Evolutionary conservation across 2,329 filamentous ascomycete genomes (phyloP), one percentile per base, ranked within the genome.

Genomic region (Periglandula ipomoeae): DNA sequence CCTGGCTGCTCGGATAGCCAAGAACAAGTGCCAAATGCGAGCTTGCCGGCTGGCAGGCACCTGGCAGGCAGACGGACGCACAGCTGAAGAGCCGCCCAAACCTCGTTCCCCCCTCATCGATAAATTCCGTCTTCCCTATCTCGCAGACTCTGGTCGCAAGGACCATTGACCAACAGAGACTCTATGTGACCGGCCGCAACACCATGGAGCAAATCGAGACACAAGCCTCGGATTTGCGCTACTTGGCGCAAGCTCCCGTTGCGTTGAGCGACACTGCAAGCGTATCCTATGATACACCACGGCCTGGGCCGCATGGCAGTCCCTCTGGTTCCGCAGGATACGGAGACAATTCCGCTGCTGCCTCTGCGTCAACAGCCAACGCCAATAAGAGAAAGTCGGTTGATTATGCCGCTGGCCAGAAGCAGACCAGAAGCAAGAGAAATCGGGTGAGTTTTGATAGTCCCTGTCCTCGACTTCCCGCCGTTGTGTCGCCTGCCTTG

Each of bases 351-450:
- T 73, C 72, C 72, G 70, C 72, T 43, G 56, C 27, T 26, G 39
- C n/a, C 32, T n/a, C 19, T 19, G 39, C 17, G 10, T 44, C 49
- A 10, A 20, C 26, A 9, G 8, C 52, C 48, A 59, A 53, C 52
- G 53, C 55, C 55, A 64, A 53, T 54, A 68, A 65, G 61, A 63
- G 62, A 47, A 68, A 68, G 61, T 65, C 65, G 15, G 60, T 69
- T 9, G 70, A 71, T 34, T 73, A 74, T 35, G 70, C 65, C 13
- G 55, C 53, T 17, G 51, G 62, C 17, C 75, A 74, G 61, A 77
- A 74, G 61, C 74, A 76, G 65, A 77, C 78, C 62, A 66, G 78
- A 56, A 80, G 75, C 61, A 82, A 81, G 61, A 72, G 78, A 51
- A 82, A 81, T 55, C 66, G 78, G 60, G 75, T 78, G 56, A 65